These are phyloP conservation scores for Salvia rosmarinus DNA, from an alignment of 257 asterid genomes.

Conservation along the genomic window DNA sequence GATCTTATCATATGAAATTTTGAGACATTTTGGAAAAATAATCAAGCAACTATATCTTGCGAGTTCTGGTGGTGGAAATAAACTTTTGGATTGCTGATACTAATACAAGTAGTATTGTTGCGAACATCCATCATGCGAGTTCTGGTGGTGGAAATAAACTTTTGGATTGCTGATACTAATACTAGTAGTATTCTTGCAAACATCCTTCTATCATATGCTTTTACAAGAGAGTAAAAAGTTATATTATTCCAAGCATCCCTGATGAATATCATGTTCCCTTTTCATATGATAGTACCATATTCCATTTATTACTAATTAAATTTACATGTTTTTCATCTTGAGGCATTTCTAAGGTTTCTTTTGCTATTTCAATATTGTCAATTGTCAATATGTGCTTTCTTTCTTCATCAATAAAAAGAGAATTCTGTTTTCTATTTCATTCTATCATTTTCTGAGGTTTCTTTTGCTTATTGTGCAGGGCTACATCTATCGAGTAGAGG, in stretches of 20 bases:
- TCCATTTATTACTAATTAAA: slow-evolving; percentile 15
- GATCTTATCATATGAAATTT: no score
- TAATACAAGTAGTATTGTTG: no score
- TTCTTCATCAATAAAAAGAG: not conserved
- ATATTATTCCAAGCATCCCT: not conserved
- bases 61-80: not conserved
- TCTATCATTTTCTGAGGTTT: slow-evolving; percentile 22
- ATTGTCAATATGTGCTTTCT: not conserved
- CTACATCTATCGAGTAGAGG: slow-evolving; percentile 76
- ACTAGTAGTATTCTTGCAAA: not conserved
- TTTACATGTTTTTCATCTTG: not conserved
- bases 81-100: not conserved
- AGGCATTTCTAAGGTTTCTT: not conserved
- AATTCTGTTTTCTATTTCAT: not conserved
- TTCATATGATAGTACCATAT: not conserved
- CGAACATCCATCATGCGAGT: no score
- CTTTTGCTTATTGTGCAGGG: slow-evolving; percentile 57
- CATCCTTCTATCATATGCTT: not conserved
- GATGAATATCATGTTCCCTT: not conserved
- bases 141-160: no score
- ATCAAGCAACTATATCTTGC: not conserved
- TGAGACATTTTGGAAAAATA: not conserved
- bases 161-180: no score
- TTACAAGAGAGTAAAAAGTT: not conserved
- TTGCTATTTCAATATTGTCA: not conserved